Percentiles rank a stretch among this genome's conserved stretches.
These are phyloP conservation scores for Annulohypoxylon nitens DNA, from an alignment of 495 filamentous ascomycete genomes.

Conservation along the genomic window DNA sequence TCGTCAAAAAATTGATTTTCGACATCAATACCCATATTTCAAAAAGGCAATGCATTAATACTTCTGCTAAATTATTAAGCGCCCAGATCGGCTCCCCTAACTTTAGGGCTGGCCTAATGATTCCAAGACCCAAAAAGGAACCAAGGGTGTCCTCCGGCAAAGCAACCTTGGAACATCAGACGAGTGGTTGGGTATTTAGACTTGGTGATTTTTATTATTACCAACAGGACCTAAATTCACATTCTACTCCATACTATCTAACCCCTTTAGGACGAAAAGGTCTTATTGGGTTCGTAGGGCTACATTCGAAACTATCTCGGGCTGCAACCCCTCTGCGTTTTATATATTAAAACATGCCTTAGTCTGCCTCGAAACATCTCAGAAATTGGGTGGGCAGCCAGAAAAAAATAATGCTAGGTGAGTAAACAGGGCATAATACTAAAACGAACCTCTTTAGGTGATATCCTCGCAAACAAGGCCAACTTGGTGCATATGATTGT, in stretches of 20 bases:
- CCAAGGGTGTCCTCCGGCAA: conserved; percentile 10
- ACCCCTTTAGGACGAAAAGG: conserved; percentile 14
- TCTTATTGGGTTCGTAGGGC: conserved; percentile 26
- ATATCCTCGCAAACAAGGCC: conserved; percentile 25
- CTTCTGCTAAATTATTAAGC: conserved; percentile 22
- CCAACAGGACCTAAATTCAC: conserved; percentile 4
- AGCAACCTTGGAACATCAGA: conserved; percentile 14
- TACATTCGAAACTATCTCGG: conserved; percentile 19
- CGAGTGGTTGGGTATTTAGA: background rate
- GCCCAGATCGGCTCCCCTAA: conserved; percentile 18
- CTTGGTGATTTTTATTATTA: conserved; percentile 7
- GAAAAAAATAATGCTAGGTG: background rate
- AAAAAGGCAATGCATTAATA: background rate
- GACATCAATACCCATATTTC: background rate
- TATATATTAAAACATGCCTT: conserved; percentile 4
- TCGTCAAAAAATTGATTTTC: background rate
- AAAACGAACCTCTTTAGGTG: conserved; percentile 1
- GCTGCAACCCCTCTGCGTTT: conserved; percentile 4
- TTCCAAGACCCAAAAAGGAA: background rate
- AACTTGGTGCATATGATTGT: conserved; percentile 13
- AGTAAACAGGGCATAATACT: background rate
- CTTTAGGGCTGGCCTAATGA: conserved; percentile 32
- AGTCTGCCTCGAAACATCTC: background rate
- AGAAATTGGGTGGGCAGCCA: conserved; percentile 1
- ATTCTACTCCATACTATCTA: conserved; percentile 19